phyloP scores from a whole-genome alignment of 805 yeast species.

The Aciculoconidium aculeatum region DNA sequence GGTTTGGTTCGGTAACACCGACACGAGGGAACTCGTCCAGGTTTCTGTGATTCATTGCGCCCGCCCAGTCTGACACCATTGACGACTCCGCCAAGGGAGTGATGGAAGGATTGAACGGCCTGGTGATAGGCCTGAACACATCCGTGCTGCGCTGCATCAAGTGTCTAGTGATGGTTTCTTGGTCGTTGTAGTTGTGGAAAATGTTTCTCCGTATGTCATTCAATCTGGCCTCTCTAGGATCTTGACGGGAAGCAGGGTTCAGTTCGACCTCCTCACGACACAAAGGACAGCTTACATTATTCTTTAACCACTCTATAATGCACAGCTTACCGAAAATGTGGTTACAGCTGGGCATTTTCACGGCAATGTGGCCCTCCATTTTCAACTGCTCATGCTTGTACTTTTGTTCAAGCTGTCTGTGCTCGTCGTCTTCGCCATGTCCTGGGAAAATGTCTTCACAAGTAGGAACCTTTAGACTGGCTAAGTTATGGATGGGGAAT shows the following conservation, averaged over 20 bases:
- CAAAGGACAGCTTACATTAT: constrained; percentile 36
- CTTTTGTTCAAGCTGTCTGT: constrained; percentile 4
- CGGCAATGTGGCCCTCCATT: constrained; percentile 25
- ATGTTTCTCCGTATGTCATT: constrained; percentile 10
- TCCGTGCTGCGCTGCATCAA: constrained; percentile 27
- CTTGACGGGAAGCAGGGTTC: constrained; percentile 9
- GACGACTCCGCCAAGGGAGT: constrained; percentile 36
- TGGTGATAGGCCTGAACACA: constrained; percentile 31
- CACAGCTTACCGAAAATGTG: constrained; percentile 39
- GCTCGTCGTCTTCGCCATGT: constrained; percentile 12
- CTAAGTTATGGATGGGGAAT: constrained; percentile 23
- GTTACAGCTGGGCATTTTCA: constrained; percentile 36
- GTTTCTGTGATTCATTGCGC: constrained; percentile 12
- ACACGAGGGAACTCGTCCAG: too few relatives aligned
- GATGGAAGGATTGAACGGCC: constrained; percentile 29
- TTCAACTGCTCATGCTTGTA: constrained; percentile 10
- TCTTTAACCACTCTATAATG: constrained; percentile 36
- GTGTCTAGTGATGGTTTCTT: constrained; percentile 17
- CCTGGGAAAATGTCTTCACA: constrained; percentile 26
- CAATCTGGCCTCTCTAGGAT: constrained; percentile 11
- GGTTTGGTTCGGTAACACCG: constrained; percentile 16
- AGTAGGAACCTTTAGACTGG: constrained; percentile 13
- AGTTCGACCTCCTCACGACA: constrained; percentile 33
- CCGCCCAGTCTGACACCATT: constrained; percentile 30
- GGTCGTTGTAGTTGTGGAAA: constrained; percentile 13